Percentiles rank a stretch among this genome's conserved stretches.
Conservation (phyloP, 2,329 filamentous ascomycete species). For the Penicillium sp. region DNA sequence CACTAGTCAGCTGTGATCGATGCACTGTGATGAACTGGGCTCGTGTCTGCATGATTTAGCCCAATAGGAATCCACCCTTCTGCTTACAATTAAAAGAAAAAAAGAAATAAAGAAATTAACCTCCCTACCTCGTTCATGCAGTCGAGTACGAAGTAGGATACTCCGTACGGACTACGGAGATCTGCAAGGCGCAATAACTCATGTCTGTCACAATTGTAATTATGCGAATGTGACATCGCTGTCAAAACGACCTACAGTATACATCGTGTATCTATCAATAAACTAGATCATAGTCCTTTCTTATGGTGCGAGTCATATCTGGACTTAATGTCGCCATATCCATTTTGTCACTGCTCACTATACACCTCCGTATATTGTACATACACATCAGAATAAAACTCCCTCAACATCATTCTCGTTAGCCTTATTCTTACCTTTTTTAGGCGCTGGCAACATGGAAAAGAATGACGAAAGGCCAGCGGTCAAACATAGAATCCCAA, state of each 20-base stretch:
- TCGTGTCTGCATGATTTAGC: not conserved
- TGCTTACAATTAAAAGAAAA: not conserved
- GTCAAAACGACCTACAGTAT: no score
- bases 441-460: not conserved
- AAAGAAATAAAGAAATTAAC: no score
- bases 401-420: not conserved
- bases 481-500: not conserved
- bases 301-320: not conserved
- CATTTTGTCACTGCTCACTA: not conserved
- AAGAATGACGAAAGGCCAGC: not conserved
- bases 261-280: not conserved
- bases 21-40: not conserved
- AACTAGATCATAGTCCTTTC: not conserved
- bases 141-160: not conserved
- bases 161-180: not conserved
- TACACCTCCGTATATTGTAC: not conserved
- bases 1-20: not conserved
- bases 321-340: not conserved
- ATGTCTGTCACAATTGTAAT: not conserved
- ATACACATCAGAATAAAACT: not conserved
- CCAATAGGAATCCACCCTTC: not conserved
- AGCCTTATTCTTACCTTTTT: not conserved
- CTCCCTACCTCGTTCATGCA: not conserved
- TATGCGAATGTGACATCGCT: not conserved
- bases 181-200: not conserved